Base-by-base conservation (phyloP, 2,329 filamentous ascomycete species). In the Trichophyton equinum region DNA sequence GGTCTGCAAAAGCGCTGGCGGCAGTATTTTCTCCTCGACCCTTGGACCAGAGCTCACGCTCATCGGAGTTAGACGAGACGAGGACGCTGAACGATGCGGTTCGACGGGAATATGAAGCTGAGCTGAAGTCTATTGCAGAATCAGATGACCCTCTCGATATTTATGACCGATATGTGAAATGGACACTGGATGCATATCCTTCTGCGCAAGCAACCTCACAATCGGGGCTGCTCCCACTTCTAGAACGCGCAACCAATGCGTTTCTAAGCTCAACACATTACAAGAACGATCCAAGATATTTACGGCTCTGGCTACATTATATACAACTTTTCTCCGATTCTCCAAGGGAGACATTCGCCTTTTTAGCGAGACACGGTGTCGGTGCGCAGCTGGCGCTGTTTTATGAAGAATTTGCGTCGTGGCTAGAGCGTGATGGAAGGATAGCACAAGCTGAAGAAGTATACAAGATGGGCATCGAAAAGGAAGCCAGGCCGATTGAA, bases 361-460 rank as follows among this genome's bases (percentile, higher is more conserved):
- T 95, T 70, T 80, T 99, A 40, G 87, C 92, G 11, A 87, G 91
- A 58, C 91, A 99, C 71, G 82, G 81, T 64, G 89, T 99, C 63
- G 94, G 92, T 63, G 91, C 96, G 69, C 79, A 81, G 0, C 81
- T 99, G 2, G 94, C 94, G 1, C 78, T 97, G 2, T 99, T 91
- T 73, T 99, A 99, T 74, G 94, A 99, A 72, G 94, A 97, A 70
- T 99, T 95, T 71, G 91, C 94, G 0, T 87, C 85, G 1, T 97
- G 91, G 89, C 79, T 99, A 5, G 94, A 99, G 76, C 80, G 84
- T 40, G 88, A 86, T 5, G 88, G 85, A 13, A 81, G 92, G 65
- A 96, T 90, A 88, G 82, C 80, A 22, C 94, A 99, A 73, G 92
- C 94, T 0, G 91, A 96, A 67, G 94, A 99, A 73, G 88, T 99